Evolutionary conservation across 352 stramenopile genomes (phyloP), one percentile per base, ranked within the genome.

Genomic region (Phytopythium aichiense): DNA sequence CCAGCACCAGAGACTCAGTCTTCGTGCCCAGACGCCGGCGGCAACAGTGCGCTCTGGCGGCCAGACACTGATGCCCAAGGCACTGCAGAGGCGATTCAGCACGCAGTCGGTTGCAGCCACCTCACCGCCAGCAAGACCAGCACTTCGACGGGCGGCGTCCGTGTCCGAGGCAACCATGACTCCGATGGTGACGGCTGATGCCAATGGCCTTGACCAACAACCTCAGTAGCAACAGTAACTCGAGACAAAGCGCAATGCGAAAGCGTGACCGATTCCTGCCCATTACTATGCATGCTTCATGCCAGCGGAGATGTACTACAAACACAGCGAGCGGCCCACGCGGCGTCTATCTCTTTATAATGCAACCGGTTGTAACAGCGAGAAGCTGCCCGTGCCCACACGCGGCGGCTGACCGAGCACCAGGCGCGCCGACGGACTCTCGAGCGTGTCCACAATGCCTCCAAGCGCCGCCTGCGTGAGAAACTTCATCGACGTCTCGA

Each of bases 401-500:
- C 88, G 85, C 51, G 97, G 94, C 6, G 96, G 93, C 60, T 97
- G 87, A 40, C 97, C 97, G 20, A 99, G 69, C 33, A 99, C 96
- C 67, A 99, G 90, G 30, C 96, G 96, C 22, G 94, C 92, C 62
- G 95, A 99, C 31, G 97, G 94, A 61, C 88, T 97, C 63, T 96
- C 88, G 50, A 99, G 81, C 48, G 84, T 71, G 69, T 99, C 97
- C 59, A 79, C 83, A 16, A 94, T 69, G 28, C 87, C 85, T 53
- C 91, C 86, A 16, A 99, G 66, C 48, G 98, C 97, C 25, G 98
- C 97, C 60, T 98, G 81, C 12, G 95, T 98, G 61, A 99, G 80
- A 74, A 99, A 99, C 42, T 98, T 95, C 65, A 98, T 98, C 30
- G 97, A 99, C 42, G 97, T 99, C 81, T 99, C 98, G 77, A 99